phyloP scores from a whole-genome alignment of 1,284 basidiomycete species.

The Papiliotrema terrestris region DNA sequence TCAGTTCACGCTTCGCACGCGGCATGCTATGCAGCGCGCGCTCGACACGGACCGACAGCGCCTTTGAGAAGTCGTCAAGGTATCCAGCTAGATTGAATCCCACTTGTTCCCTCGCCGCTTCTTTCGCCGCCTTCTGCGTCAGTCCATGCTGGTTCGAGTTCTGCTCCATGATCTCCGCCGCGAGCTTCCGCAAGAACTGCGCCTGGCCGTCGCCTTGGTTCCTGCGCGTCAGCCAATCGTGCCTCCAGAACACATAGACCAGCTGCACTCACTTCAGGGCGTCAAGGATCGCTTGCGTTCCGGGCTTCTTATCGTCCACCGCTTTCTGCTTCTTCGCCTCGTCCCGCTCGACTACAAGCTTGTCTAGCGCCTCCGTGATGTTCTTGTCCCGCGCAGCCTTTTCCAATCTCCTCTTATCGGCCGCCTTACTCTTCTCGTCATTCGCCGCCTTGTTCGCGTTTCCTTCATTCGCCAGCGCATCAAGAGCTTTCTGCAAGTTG shows the following conservation, averaged over 20 bases:
- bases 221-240: slow-evolving; percentile 19
- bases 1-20: no score
- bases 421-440: slow-evolving; percentile 29
- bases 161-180: slow-evolving; percentile 43
- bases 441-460: slow-evolving; percentile 25
- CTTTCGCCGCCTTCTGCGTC: slow-evolving; percentile 39
- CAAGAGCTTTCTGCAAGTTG: slow-evolving; percentile 22
- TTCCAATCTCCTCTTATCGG: slow-evolving; percentile 40
- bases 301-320: slow-evolving; percentile 43
- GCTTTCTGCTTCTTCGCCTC: slow-evolving; percentile 44
- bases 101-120: slow-evolving; percentile 46
- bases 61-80: slow-evolving; percentile 46
- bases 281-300: slow-evolving; percentile 45
- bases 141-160: slow-evolving; percentile 45
- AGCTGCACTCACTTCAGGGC: slow-evolving; percentile 36
- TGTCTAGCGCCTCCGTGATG: slow-evolving; percentile 42
- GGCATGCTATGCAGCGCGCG: background rate
- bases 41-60: slow-evolving; percentile 34
- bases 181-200: slow-evolving; percentile 42
- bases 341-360: slow-evolving; percentile 37
- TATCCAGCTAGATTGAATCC: slow-evolving; percentile 49
- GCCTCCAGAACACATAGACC: background rate
- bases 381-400: slow-evolving; percentile 40
- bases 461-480: slow-evolving; percentile 34
- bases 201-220: slow-evolving; percentile 37